Evolutionary conservation across 1,284 basidiomycete species (phyloP), one percentile per base, ranked within the genome.

Genomic region (Marasmius tenuissimus): DNA sequence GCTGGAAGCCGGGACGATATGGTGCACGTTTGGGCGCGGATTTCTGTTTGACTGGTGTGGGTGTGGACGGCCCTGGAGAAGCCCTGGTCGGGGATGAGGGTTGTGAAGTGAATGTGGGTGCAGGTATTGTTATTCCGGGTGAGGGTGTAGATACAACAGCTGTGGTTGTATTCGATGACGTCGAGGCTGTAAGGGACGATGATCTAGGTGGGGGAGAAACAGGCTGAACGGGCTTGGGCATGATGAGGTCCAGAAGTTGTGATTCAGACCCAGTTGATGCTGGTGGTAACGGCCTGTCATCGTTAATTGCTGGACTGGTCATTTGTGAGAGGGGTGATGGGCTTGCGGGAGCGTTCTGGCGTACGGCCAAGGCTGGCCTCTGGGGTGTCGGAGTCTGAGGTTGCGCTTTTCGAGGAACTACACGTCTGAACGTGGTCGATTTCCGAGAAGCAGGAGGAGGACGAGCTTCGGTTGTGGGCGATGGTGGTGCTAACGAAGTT

Each of bases 1-100:
- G 92, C 71, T 94, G 92, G 71, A 94, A 94, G 0, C 92, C 92
- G 8, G 91, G 85, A 53, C 88, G 85, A 71, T 94, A 94, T 1
- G 87, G 89, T 3, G 86, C 82, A 42, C 69, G 11, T 54, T 54
- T 54, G 14, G 27, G 42, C 16, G 38, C 56, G 40, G 59, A 47
- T 18, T 51, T 38, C 20, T 40, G 49, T 49, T 56, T n/a, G 42
- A 27, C 35, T 12, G 34, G 52, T 58, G 64, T 33, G 64, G 62
- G 50, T 57, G 63, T n/a, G 0, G 70, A 65, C 33, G 70, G 63
- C 3, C 70, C 67, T 20, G 70, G 62, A 38, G 70, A 66, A 20
- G 71, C 65, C 20, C 45, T 47, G 45, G 75, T 68, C 18, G 70
- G 71, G n/a, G 72, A 68, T 20, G 69, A 71, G 37, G 69, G 66